These are phyloP conservation scores for Kwoniella heveanensis DNA, from an alignment of 768 basidiomycete genomes.

Conservation along the genomic window DNA sequence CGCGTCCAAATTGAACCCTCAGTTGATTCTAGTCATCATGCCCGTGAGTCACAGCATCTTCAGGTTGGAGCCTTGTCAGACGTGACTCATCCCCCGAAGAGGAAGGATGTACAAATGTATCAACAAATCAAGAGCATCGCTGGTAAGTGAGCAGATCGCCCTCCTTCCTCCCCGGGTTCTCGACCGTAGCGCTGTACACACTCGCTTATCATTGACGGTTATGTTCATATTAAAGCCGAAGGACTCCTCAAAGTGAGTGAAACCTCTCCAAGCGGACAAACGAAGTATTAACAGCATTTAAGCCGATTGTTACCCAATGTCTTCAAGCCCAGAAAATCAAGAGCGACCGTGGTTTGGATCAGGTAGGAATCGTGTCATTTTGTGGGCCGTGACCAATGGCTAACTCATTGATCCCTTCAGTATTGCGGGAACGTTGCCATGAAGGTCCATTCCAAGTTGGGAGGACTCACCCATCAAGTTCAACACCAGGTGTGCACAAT, in stretches of 20 bases:
- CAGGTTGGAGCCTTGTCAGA: neutral
- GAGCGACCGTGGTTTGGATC: slow-evolving; percentile 40
- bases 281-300: neutral
- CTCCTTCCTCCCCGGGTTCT: too few relatives aligned
- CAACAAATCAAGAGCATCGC: slow-evolving; percentile 41
- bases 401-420: neutral
- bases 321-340: slow-evolving; percentile 40
- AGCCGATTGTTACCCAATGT: slow-evolving; percentile 55
- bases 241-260: slow-evolving; percentile 10
- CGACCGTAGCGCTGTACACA: neutral
- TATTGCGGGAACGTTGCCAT: slow-evolving; percentile 48
- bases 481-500: slow-evolving; percentile 34
- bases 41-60: slow-evolving; percentile 32
- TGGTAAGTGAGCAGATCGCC: too few relatives aligned
- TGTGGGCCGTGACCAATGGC: too few relatives aligned
- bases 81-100: slow-evolving; percentile 10
- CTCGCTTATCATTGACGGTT: neutral
- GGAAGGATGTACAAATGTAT: slow-evolving; percentile 43
- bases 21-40: slow-evolving; percentile 49
- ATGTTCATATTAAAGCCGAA: slow-evolving; percentile 5
- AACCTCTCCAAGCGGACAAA: too few relatives aligned
- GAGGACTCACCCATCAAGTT: slow-evolving; percentile 52
- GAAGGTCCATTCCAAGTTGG: slow-evolving; percentile 55
- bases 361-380: slow-evolving; percentile 24
- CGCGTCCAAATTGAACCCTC: slow-evolving; percentile 40